Evolutionary conservation across 139 green algal species (phyloP), one percentile per base, ranked within the genome.

Genomic region (Astrephomene gubernaculifera): DNA sequence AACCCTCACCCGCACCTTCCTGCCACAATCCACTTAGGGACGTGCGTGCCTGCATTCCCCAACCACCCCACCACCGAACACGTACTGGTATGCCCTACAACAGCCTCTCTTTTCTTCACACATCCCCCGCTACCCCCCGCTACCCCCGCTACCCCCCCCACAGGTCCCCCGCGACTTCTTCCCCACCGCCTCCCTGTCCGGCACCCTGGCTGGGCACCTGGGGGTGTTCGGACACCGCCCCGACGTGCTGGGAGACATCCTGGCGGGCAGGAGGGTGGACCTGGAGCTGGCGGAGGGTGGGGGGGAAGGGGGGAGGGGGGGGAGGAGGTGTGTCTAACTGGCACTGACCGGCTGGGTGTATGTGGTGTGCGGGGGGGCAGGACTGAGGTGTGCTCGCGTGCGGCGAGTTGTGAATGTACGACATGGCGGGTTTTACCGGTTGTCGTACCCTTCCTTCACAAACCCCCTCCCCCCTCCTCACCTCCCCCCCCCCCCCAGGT

Each of bases 141-240:
- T 29, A n/a, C n/a, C n/a, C n/a, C n/a, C n/a, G n/a, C n/a, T n/a
- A n/a, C n/a, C 35, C 74, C 36, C 35, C 33, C 17, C 31, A 22
- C 45, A 93, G 90, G 91, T 97, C 33, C 84, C 89, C 0, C 57
- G 81, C 10, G 71, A 89, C 0, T 53, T 90, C 10, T 95, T 95
- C 84, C 86, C 87, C 85, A 91, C 90, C 12, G 71, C 86, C 57
- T 92, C 82, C 68, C 74, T 92, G 63, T 86, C 89, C 4, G 52
- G 41, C 27, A 87, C 87, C 0, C 87, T 98, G 10, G 94, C 95
- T 5, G 75, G 85, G 7, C 92, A 98, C 89, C 83, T 98, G 65
- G 96, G 96, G 6, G 69, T 95, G 5, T 98, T 94, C 87, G 96
- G 96, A 29, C 81, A 94, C 88, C 95, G 93, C 45, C 92, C 94